A percentile compares a stretch with the other conserved stretches of the same genome.
Evolutionary conservation across 495 filamentous ascomycete species (phyloP).

Genomic region (Penicillium parvum): DNA sequence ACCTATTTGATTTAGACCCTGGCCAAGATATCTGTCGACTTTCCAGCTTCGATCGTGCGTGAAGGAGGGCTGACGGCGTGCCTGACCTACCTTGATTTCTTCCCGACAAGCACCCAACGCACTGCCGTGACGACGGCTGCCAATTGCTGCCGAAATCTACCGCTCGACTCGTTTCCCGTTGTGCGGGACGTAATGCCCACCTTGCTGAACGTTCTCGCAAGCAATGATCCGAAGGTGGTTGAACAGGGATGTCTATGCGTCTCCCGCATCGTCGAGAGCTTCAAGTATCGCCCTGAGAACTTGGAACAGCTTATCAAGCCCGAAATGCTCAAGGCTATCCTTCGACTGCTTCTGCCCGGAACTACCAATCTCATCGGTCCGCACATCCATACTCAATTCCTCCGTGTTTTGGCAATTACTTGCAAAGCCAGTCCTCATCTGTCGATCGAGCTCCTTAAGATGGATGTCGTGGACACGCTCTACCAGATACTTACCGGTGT

Average conservation of each 20-base stretch:
- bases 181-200: slow-evolving; percentile 94
- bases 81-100: slow-evolving; percentile 92
- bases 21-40: slow-evolving; percentile 96
- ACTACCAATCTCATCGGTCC: slow-evolving; percentile 94
- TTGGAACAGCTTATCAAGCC: slow-evolving; percentile 88
- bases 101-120: slow-evolving; percentile 92
- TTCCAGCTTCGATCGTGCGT: slow-evolving; percentile 90
- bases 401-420: slow-evolving; percentile 82
- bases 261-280: slow-evolving; percentile 94
- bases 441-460: slow-evolving; percentile 87
- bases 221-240: slow-evolving; percentile 93
- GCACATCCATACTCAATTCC: slow-evolving; percentile 94
- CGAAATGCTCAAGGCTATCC: slow-evolving; percentile 77
- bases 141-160: slow-evolving; percentile 95
- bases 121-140: slow-evolving; percentile 96
- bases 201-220: slow-evolving; percentile 79
- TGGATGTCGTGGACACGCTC: slow-evolving; percentile 96
- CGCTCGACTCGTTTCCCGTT: slow-evolving; percentile 84
- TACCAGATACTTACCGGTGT: slow-evolving; percentile 98
- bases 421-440: slow-evolving; percentile 82
- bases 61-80: slow-evolving; percentile 95
- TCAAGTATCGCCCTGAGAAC: slow-evolving; percentile 78
- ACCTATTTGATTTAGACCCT: slow-evolving; percentile 55
- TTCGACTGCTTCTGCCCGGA: slow-evolving; percentile 88
- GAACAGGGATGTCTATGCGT: slow-evolving; percentile 96